Evolutionary conservation across 2,329 filamentous ascomycete species (phyloP).

Genomic region (Bipolaris bicolor): DNA sequence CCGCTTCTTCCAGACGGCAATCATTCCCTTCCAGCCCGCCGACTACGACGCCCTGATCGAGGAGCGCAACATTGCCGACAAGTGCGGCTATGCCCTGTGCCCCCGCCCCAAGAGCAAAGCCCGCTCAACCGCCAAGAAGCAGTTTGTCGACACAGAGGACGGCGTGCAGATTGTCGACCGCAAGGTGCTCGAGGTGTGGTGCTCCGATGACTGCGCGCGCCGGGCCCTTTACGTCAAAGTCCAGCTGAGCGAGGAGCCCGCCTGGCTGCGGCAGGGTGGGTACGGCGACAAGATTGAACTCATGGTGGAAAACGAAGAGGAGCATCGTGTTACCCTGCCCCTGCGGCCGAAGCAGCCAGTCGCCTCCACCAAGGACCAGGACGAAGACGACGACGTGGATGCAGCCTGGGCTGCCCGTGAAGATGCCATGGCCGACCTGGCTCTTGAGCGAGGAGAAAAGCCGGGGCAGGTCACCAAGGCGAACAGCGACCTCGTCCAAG

Average conservation of each 20-base stretch:
- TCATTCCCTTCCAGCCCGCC: conserved; percentile 78
- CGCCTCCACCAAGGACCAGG: conserved; percentile 14
- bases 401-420: conserved; percentile 45
- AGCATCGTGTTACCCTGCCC: conserved; percentile 36
- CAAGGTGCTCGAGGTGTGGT: conserved; percentile 84
- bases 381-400: conserved; percentile 40
- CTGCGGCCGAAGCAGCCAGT: conserved; percentile 35
- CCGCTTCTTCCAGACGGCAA: conserved; percentile 66
- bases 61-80: conserved; percentile 82
- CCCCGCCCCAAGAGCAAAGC: conserved; percentile 64
- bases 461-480: conserved; percentile 37
- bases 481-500: conserved; percentile 41
- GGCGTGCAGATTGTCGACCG: conserved; percentile 70
- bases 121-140: conserved; percentile 59
- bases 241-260: conserved; percentile 83
- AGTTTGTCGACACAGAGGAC: conserved; percentile 68
- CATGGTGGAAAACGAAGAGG: conserved; percentile 45
- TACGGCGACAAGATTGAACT: conserved; percentile 48
- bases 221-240: conserved; percentile 85
- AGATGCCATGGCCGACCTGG: conserved; percentile 48
- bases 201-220: conserved; percentile 76
- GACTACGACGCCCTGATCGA: conserved; percentile 90
- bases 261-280: conserved; percentile 75
- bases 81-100: conserved; percentile 87
- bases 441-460: conserved; percentile 54